These are phyloP conservation scores for Crithidia brevicula DNA, from an alignment of 208 protist species.

Conservation along the genomic window DNA sequence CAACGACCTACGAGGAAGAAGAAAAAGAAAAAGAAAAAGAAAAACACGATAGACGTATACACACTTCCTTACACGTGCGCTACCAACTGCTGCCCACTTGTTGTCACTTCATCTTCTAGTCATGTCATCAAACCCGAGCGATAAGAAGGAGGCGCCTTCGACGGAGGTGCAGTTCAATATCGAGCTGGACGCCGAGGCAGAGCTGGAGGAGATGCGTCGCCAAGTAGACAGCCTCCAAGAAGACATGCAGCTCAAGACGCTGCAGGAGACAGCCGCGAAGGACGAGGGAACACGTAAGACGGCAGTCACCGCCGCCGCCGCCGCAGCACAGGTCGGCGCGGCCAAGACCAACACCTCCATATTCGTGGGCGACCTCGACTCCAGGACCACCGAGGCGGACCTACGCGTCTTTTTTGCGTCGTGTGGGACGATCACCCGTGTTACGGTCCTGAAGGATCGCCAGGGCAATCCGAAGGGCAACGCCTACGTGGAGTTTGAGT, in stretches of 20 bases:
- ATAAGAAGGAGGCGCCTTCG: conserved; percentile 28
- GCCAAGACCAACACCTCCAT: conserved; percentile 84
- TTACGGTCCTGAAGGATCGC: conserved; percentile 93
- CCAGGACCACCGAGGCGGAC: conserved; percentile 87
- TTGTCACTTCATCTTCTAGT: conserved; percentile 18
- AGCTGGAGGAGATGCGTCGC: conserved; percentile 81
- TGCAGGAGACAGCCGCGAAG: conserved; percentile 78
- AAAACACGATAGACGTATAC: not conserved
- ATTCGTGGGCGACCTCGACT: conserved; percentile 93
- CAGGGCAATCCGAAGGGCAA: conserved; percentile 93
- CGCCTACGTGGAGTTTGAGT: conserved; percentile 94
- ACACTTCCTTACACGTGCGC: not conserved
- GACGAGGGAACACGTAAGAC: conserved; percentile 88
- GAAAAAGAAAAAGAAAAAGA: not conserved
- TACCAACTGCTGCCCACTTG: too few relatives aligned
- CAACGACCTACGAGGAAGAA: too few relatives aligned
- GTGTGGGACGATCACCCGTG: conserved; percentile 88
- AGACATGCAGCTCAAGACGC: conserved; percentile 80
- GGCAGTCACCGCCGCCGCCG: conserved; percentile 23
- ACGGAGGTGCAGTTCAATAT: conserved; percentile 50
- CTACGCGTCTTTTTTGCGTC: conserved; percentile 91
- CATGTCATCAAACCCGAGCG: conserved; percentile 34
- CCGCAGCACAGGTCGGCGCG: conserved; percentile 8
- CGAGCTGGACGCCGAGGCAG: conserved; percentile 60
- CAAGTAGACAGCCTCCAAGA: conserved; percentile 88